Evolutionary conservation across 345 rosid species (phyloP), one percentile per base, ranked within the genome.

Genomic region (Ceriops zippeliana): DNA sequence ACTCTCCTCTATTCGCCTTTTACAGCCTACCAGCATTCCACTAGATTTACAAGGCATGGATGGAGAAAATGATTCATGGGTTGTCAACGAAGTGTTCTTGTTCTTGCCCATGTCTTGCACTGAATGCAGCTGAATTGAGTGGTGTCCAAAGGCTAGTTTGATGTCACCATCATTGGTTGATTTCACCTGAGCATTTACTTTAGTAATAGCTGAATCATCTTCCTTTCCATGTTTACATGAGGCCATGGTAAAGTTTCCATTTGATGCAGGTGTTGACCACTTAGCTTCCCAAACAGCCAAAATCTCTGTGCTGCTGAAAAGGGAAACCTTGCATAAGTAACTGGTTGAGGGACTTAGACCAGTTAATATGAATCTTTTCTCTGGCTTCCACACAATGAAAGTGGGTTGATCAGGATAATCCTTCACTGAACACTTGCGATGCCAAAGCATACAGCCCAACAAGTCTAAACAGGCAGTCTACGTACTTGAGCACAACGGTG

Each of bases 371-470:
- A 77, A 81, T 65, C 69, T 75, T 63, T 68, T 80, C 68, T 81
- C 77, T 4, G 86, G 80, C 78, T 76, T 81, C 62, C 63, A 28
- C 46, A 73, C 78, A 66, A 77, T 51, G 24, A 31, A 68, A 26
- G 79, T 76, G 21, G 82, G 84, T 37, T 74, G 72, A 5, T 78
- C 83, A 7, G 76, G 78, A 73, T 80, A 84, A 47, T 80, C 83
- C 70, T 78, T 73, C 67, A 58, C 61, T 42, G 57, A 59, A 46
- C 73, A 74, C 68, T 73, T 78, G n/a, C 84, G 78, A 65, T 82
- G 88, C 86, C 88, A 84, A 22, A 84, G 58, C 78, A 76, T 80
- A 80, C 86, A 82, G 37, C 86, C 84, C 68, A 81, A 9, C 53
- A 73, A 72, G 52, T 78, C 80, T 61, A 31, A 77, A 58, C 60